Base-by-base conservation (phyloP, 2,329 filamentous ascomycete species). In the Periconia sp. region DNA sequence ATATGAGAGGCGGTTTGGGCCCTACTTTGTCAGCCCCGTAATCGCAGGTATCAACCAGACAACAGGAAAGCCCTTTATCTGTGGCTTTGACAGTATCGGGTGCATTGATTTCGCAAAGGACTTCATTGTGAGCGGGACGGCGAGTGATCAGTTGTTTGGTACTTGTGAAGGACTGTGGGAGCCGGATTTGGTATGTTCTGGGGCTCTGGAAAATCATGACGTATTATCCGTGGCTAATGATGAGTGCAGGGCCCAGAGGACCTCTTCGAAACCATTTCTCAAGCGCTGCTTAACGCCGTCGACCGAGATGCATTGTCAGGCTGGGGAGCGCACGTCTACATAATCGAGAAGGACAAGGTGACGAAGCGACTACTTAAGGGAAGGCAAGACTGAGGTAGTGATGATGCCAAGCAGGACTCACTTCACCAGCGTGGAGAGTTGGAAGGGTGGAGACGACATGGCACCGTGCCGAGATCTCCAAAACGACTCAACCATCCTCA, bases 21-120 rank as follows among this genome's bases (percentile, higher is more conserved):
- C 94, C 15, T 99, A 90, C 84, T 99, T 97, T 72, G 90, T 99
- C 70, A 91, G 86, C 63, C 94, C 94, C 53, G 93, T 99, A 59
- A 87, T 99, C 64, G 94, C 93, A 20, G 94, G 94, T 37, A 87
- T 99, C 74, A 94, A 99, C 72, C 90, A 90, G 74, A 97, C 92
- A 77, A 93, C 90, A 45, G 90, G 91, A 56, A 88, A 92, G 82
- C 94, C 94, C 14, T 99, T 97, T 77, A 97, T 99, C 77, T 99
- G 94, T 77, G 94, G 94, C 15, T 99, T 99, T 75, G 94, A 99
- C 81, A 95, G 90, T 76, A 99, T 99, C 76, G 94, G 94, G 64
- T 99, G 94, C 79, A 99, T 99, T 76, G 94, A 99, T 79, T 97
- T 97, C 77, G 94, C 94, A 61, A 97, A 97, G 83, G 94, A 99